A percentile compares a stretch with the other conserved stretches of the same genome.
Conservation (phyloP, 2,329 filamentous ascomycete species). For the Apiospora pterosperma region DNA sequence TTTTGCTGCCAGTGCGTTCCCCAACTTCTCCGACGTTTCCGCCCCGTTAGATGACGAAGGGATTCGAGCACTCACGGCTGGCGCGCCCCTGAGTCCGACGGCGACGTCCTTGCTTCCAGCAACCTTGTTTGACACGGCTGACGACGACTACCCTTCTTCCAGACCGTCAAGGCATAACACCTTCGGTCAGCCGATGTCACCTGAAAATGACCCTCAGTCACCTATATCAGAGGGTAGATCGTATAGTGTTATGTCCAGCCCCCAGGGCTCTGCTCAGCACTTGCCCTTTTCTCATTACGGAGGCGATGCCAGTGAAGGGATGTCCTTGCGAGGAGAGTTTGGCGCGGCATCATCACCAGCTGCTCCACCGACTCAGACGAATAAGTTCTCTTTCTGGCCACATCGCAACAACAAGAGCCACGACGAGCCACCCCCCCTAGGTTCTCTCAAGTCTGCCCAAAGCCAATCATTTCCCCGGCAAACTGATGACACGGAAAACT, state of each 20-base stretch:
- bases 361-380: slow-evolving; percentile 29
- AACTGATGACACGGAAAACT: slow-evolving; percentile 52
- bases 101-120: slow-evolving; percentile 73
- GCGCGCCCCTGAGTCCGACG: slow-evolving; percentile 73
- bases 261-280: slow-evolving; percentile 57
- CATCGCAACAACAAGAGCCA: slow-evolving; percentile 59
- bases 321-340: slow-evolving; percentile 34
- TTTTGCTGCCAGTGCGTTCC: slow-evolving; percentile 52
- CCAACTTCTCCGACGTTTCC: slow-evolving; percentile 42
- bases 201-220: slow-evolving; percentile 52
- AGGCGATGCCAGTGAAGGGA: slow-evolving; percentile 41
- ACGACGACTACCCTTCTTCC: slow-evolving; percentile 50
- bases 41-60: slow-evolving; percentile 58
- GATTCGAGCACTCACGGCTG: slow-evolving; percentile 55
- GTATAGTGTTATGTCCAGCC: slow-evolving; percentile 57
- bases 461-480: slow-evolving; percentile 74
- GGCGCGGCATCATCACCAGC: slow-evolving; percentile 39
- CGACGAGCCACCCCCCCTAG: slow-evolving; percentile 60
- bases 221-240: slow-evolving; percentile 58
- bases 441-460: slow-evolving; percentile 66
- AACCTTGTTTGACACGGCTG: slow-evolving; percentile 56
- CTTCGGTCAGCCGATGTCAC: slow-evolving; percentile 31
- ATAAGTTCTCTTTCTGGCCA: slow-evolving; percentile 57
- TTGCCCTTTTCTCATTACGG: slow-evolving; percentile 50
- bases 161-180: slow-evolving; percentile 29